phyloP scores from a whole-genome alignment of 495 filamentous ascomycete species.

The Annulohypoxylon bovei region DNA sequence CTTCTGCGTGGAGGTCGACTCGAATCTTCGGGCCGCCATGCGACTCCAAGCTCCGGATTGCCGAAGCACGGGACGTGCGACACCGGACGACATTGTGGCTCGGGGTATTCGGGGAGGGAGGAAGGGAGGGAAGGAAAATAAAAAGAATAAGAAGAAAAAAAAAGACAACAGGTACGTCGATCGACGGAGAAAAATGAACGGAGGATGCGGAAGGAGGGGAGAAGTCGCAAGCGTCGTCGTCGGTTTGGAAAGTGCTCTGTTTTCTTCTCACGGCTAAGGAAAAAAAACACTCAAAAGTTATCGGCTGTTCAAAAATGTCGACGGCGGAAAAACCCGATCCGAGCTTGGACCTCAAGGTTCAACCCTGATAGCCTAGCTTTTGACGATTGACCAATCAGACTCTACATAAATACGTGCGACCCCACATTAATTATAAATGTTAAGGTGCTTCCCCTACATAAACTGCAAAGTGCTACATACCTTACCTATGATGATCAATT shows the following conservation, averaged over 20 bases:
- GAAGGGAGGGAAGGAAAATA: slow-evolving; percentile 38
- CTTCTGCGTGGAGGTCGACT: slow-evolving; percentile 55
- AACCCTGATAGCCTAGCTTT: slow-evolving; percentile 14
- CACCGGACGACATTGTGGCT: slow-evolving; percentile 43
- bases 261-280: slow-evolving; percentile 18
- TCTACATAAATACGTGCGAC: neutral
- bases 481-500: no score
- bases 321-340: slow-evolving; percentile 51
- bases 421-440: slow-evolving; percentile 11
- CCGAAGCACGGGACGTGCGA: slow-evolving; percentile 51
- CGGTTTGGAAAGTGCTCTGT: neutral
- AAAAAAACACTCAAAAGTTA: slow-evolving; percentile 50
- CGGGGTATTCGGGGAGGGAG: slow-evolving; percentile 23
- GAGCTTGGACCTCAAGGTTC: slow-evolving; percentile 33
- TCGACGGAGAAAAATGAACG: slow-evolving; percentile 13
- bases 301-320: slow-evolving; percentile 39
- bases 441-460: neutral
- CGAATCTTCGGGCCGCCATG: slow-evolving; percentile 59
- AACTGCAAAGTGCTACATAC: no score
- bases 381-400: slow-evolving; percentile 44
- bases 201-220: slow-evolving; percentile 8
- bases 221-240: slow-evolving; percentile 31
- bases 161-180: slow-evolving; percentile 6
- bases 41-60: slow-evolving; percentile 52
- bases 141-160: slow-evolving; percentile 9